Evolutionary conservation across 148 eudicot genomes (phyloP).

Genomic region (Hydrangea macrophylla): DNA sequence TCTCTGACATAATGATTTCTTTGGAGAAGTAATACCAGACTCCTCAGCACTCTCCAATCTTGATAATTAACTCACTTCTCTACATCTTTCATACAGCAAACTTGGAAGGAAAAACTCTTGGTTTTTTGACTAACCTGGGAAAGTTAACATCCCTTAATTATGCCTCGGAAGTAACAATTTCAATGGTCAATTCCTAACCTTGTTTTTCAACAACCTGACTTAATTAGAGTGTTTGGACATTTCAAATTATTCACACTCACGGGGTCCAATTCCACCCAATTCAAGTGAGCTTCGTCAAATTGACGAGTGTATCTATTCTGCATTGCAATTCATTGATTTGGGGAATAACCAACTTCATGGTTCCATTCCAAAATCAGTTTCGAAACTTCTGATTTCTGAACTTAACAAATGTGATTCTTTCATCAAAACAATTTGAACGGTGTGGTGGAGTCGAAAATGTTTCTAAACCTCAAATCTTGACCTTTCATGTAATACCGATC

Average conservation of each 20-base stretch:
- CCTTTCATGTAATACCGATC: slow-evolving; percentile 15
- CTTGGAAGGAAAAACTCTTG: not conserved
- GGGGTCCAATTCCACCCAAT: slow-evolving; percentile 7
- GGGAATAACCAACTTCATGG: slow-evolving; percentile 3
- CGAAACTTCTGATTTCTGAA: slow-evolving; percentile 2
- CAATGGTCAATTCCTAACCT: not conserved
- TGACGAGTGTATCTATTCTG: not conserved
- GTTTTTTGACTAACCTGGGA: not conserved
- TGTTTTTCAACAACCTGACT: not conserved
- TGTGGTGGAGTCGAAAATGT: slow-evolving; percentile 1
- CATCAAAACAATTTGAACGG: slow-evolving; percentile 28
- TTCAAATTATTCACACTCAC: not conserved
- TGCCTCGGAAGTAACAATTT: not conserved
- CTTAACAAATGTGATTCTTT: not conserved
- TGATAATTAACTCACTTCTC: not conserved
- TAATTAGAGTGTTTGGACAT: not conserved
- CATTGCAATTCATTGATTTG: slow-evolving; percentile 1
- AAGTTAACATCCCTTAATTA: not conserved
- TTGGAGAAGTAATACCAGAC: not conserved
- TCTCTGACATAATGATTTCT: not conserved
- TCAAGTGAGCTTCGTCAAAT: slow-evolving; percentile 11
- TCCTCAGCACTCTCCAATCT: not conserved
- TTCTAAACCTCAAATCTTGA: slow-evolving; percentile 11
- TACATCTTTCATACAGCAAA: not conserved
- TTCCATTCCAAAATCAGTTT: slow-evolving; percentile 9